These are phyloP conservation scores for Corylus heterophylla DNA, from an alignment of 306 rosid species.

Conservation along the genomic window DNA sequence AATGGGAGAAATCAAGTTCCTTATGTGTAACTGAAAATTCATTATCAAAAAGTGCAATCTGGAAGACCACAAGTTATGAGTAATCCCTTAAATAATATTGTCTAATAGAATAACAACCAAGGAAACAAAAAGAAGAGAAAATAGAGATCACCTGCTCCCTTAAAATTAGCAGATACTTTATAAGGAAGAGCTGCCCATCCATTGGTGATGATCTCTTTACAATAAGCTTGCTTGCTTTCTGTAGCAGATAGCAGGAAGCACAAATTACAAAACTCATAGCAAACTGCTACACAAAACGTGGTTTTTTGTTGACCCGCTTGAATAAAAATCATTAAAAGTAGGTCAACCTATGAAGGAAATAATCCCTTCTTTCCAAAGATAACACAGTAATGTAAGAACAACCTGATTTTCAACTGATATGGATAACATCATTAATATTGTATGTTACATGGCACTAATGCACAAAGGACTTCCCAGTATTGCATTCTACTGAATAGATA, in stretches of 20 bases:
- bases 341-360: conserved; percentile 9
- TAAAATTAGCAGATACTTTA: conserved; percentile 90
- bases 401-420: conserved; percentile 1
- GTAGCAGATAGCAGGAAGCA: conserved; percentile 38
- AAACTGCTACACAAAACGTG: not conserved
- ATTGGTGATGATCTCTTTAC: conserved; percentile 82
- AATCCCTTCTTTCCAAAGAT: conserved; percentile 8
- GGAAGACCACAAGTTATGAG: conserved; percentile 32
- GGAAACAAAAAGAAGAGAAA: conserved; percentile 16
- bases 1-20: conserved; percentile 98
- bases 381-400: conserved; percentile 2
- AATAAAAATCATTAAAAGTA: conserved; percentile 22
- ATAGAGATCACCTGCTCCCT: conserved; percentile 80
- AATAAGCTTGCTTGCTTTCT: conserved; percentile 95
- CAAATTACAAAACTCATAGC: conserved; percentile 22
- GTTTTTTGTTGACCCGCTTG: conserved; percentile 6
- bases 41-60: conserved; percentile 92
- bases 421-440: not conserved
- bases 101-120: conserved; percentile 15
- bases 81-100: conserved; percentile 19
- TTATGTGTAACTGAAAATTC: conserved; percentile 95
- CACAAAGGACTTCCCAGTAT: not conserved
- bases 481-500: conserved; percentile 1
- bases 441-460: not conserved
- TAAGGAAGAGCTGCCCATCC: conserved; percentile 98